Conservation (phyloP, 2,329 filamentous ascomycete species). For the Fusarium begoniae region DNA sequence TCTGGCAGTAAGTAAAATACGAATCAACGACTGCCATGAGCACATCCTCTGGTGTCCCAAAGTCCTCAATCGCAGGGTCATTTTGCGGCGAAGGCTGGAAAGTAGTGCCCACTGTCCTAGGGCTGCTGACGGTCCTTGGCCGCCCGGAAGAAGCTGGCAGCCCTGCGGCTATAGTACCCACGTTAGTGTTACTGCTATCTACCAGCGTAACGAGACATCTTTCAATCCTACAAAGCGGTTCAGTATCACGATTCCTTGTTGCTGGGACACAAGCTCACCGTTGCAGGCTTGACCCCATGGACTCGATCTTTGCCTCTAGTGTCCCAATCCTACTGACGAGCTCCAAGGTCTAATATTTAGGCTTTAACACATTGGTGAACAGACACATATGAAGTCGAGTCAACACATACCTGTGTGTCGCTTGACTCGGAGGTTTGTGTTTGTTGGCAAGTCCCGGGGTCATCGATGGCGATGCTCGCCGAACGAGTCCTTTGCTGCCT, state of each 20-base stretch:
- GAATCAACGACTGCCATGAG: background rate
- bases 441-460: too few relatives aligned
- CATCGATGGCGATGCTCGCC: too few relatives aligned
- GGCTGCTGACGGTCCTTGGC: background rate
- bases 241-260: background rate
- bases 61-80: background rate
- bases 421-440: too few relatives aligned
- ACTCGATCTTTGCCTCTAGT: background rate
- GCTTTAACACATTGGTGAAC: too few relatives aligned
- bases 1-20: background rate
- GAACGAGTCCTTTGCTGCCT: too few relatives aligned
- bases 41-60: background rate
- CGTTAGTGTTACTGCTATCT: background rate
- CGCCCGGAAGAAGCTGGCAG: background rate
- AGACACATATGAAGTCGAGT: accelerated
- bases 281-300: background rate
- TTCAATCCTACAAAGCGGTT: background rate
- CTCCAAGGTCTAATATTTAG: accelerated
- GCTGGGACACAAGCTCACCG: background rate
- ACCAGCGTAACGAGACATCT: background rate
- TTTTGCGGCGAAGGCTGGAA: background rate
- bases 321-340: background rate
- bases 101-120: background rate
- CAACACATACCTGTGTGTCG: too few relatives aligned
- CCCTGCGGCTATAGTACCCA: too few relatives aligned